Conservation (phyloP, 2,329 filamentous ascomycete species). For the Colletotrichum lini region DNA sequence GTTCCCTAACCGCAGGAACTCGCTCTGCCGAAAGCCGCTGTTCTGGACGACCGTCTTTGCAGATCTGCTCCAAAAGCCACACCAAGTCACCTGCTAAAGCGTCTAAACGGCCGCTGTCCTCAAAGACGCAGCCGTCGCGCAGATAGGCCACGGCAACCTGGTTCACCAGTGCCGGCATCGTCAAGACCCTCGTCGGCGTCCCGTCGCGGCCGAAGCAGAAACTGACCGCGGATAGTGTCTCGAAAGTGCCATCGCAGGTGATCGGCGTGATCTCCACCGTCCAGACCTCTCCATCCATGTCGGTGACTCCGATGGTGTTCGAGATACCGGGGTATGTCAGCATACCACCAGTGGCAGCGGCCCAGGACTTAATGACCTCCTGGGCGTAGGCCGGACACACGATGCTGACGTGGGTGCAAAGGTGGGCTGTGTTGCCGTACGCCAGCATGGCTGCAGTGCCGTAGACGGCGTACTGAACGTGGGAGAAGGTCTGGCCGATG, state of each 20-base stretch:
- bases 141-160: constrained; percentile 53
- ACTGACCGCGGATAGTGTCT: constrained; percentile 45
- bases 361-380: constrained; percentile 59
- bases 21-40: constrained; percentile 41
- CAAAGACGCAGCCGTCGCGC: constrained; percentile 31
- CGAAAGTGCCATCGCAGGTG: constrained; percentile 48
- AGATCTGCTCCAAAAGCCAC: constrained; percentile 54
- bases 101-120: constrained; percentile 32
- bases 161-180: constrained; percentile 53
- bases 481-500: constrained; percentile 57
- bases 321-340: constrained; percentile 47
- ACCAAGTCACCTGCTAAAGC: constrained; percentile 50
- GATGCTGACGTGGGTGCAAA: constrained; percentile 55
- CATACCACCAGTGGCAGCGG: constrained; percentile 51
- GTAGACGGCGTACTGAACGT: constrained; percentile 63
- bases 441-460: constrained; percentile 61
- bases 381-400: constrained; percentile 55
- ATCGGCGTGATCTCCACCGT: constrained; percentile 52
- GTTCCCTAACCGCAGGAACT: constrained; percentile 39
- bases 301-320: constrained; percentile 61
- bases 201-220: constrained; percentile 35
- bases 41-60: constrained; percentile 40
- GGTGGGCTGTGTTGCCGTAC: constrained; percentile 56
- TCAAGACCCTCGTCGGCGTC: constrained; percentile 47
- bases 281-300: constrained; percentile 51